Conservation (phyloP, 768 basidiomycete genomes). For the Fomitopsis pulvina region DNA sequence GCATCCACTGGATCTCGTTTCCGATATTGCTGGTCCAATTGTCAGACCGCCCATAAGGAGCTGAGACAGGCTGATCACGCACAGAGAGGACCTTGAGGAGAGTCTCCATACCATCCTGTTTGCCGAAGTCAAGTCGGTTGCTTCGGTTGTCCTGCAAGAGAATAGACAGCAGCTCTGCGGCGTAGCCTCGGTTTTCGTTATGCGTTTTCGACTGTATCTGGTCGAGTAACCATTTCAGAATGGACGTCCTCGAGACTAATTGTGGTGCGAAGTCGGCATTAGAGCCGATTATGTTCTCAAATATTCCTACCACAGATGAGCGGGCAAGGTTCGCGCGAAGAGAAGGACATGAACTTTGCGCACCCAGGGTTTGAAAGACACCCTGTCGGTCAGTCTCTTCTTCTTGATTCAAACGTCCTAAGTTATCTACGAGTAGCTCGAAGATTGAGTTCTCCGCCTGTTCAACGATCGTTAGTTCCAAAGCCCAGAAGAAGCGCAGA, state of each 20-base stretch:
- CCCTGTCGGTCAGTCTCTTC: conserved; percentile 92
- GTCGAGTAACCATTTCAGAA: conserved; percentile 74
- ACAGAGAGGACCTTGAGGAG: conserved; percentile 77
- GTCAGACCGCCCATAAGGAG: neutral
- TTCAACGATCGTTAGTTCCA: conserved; percentile 3
- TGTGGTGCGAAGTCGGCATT: conserved; percentile 67
- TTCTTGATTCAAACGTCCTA: conserved; percentile 78
- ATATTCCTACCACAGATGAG: conserved; percentile 51
- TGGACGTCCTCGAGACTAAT: conserved; percentile 66
- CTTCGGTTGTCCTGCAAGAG: conserved; percentile 67
- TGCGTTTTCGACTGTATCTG: conserved; percentile 68
- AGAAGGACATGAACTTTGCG: conserved; percentile 7
- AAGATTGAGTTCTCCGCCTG: conserved; percentile 80
- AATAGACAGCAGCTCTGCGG: conserved; percentile 91
- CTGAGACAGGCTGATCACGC: conserved; percentile 27
- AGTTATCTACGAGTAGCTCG: conserved; percentile 86
- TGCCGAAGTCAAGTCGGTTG: conserved; percentile 64
- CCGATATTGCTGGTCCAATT: conserved; percentile 66
- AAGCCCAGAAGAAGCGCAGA: neutral
- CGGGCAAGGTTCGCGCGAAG: neutral
- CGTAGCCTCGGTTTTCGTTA: conserved; percentile 90
- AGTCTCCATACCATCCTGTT: conserved; percentile 72
- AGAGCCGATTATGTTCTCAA: conserved; percentile 89
- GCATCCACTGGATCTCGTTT: conserved; percentile 75
- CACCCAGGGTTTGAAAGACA: conserved; percentile 90